Base-by-base conservation (phyloP, 2,329 filamentous ascomycete species). In the Neofusicoccum sp. region DNA sequence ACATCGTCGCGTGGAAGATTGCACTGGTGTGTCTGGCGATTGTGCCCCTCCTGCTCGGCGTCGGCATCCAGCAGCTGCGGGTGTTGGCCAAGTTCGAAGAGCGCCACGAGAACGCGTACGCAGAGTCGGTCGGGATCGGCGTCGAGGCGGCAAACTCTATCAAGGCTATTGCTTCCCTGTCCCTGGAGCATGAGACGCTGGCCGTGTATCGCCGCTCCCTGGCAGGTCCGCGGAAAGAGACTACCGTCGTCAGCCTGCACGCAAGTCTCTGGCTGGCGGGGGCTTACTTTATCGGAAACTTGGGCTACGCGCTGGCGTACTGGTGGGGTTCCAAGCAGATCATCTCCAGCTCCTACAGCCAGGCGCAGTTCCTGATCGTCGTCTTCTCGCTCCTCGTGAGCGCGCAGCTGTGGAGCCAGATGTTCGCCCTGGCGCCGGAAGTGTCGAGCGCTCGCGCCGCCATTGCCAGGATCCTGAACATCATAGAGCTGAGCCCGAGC, bases 271-370 rank as follows among this genome's bases (percentile, higher is more conserved):
- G 83, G 78, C 79, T 87, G 6, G 84, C 86, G 2, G 76, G 87
- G 36, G 80, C 85, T 14, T 84, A 86, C 69, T 83, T 81, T 64
- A 77, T 83, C 8, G 83, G 86, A 20, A 89, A 88, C 67, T 80
- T 89, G 54, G 84, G 91, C 28, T 90, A 91, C 68, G 87, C 88
- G 0, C 82, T 93, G 58, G 87, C 88, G 0, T 92, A 91, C 73
- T 93, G 89, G 88, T 93, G 89, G 88, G 89, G 89, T 3, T 82
- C 88, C 0, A 87, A 84, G 66, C 84, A 86, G 64, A 89, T 92
- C 62, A 82, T 86, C 56, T 79, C 82, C 43, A 88, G 89, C 4
- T 76, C 84, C 60, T 88, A 88, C 65, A 83, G 83, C 44, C 84
- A 86, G 33, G 82, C 89, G n/a, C 75, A 85, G 56, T 92, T 91